Base-by-base conservation (phyloP, 2,329 filamentous ascomycete species). In the Pleurostoma richardsiae region DNA sequence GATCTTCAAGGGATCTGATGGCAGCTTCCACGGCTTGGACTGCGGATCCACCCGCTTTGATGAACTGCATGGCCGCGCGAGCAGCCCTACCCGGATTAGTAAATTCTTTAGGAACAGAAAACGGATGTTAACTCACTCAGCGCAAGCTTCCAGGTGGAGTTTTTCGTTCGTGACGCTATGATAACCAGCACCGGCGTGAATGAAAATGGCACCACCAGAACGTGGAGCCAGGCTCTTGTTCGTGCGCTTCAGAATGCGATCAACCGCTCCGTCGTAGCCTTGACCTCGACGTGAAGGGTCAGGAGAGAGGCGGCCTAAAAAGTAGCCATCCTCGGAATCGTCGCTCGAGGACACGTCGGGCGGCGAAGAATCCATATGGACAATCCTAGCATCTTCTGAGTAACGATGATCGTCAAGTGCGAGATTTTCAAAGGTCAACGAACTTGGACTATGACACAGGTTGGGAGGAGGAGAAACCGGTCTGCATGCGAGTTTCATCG, bases 121-220 rank as follows among this genome's bases (percentile, higher is more conserved):
- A 39, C n/a, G 6, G 41, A 43, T 31, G 30, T 39, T 36, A 29
- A 73, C 89, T 68, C 74, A 96, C 92, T 92, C 85, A 59, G 86
- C 85, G 66, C 94, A 97, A 39, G 90, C 90, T 59, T 85, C 76
- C 7, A 99, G 78, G 61, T 99, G 94, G 36, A 88, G 76, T 47
- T 77, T 74, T 63, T 99, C 91, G 61, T 97, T 97, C 50, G 87
- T 80, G 28, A 80, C 73, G 61, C 90, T 96, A 65, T 99, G 94
- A 59, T 89, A 99, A 4, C 94, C 94, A 11, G 94, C 94, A 31
- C 94, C 94, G 36, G 92, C 94, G 66, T 99, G 94, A 40, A 99
- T 85, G 65, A 96, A 97, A 44, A 99, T 92, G 49, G 90, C 90
- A 48, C 69, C n/a, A n/a, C 8, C 33, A 8, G 33, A n/a, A n/a